Evolutionary conservation across 208 protist genomes (phyloP), one percentile per base, ranked within the genome.

Genomic region (Acanthamoeba castellanii): DNA sequence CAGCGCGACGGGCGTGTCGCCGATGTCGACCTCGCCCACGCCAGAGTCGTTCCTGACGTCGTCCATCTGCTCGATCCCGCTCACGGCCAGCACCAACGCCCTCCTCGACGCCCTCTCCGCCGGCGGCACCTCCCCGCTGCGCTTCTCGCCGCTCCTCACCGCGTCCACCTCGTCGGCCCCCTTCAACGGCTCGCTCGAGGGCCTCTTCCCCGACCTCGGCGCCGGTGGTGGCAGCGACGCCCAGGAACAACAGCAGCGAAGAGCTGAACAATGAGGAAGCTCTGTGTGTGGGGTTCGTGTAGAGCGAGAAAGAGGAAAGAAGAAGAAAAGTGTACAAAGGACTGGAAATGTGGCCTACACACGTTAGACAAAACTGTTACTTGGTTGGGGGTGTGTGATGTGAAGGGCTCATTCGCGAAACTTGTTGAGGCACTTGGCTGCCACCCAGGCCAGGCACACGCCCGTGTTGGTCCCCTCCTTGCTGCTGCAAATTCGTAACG

Each of bases 381-480:
- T n/a, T n/a, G n/a, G n/a, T n/a, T n/a, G n/a, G n/a, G 37, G 37
- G 37, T 42, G 37, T n/a, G n/a, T n/a, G n/a, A n/a, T n/a, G 37
- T 42, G 37, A 42, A 42, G 37, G 37, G 37, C 3, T 42, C 37
- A 42, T 42, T 42, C 37, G 50, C 70, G 32, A 78, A 78, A 78
- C 70, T 78, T 78, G 70, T 37, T 7, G 14, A 85, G 27, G 27
- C 76, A 85, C 76, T 85, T 85, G 34, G 76, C 76, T 1, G 76
- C 76, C 32, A 85, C 14, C 76, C 76, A 85, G 37, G 76, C 32
- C 25, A 85, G 76, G 76, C 76, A 85, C 45, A 57, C 76, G 4
- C 76, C 76, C 47, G 76, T 85, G 13, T 85, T 85, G 1, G 76
- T 85, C 3, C 76, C 76, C n/a, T 85, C 76, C 47, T 85, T 85